Percentiles rank a stretch among this genome's conserved stretches.
Evolutionary conservation across 2,329 filamentous ascomycete genomes (phyloP).

Genomic region (Fusarium luffae): DNA sequence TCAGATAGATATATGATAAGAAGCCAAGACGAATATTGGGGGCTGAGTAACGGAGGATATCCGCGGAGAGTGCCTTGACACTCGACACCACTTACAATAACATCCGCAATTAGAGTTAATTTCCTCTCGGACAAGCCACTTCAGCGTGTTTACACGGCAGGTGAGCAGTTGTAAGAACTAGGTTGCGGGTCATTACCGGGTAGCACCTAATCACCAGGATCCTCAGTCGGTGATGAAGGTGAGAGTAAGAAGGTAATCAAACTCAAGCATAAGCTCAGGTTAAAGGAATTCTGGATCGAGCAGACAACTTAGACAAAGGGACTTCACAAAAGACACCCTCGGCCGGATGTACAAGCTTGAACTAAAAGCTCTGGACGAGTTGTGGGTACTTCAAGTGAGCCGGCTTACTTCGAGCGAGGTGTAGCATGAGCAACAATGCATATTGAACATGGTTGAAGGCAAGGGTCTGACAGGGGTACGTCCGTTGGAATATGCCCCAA

Average conservation of each 20-base stretch:
- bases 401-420: slow-evolving; percentile 19
- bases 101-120: slow-evolving; percentile 29
- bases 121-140: slow-evolving; percentile 34
- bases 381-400: slow-evolving; percentile 38
- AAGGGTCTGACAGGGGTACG: slow-evolving; percentile 29
- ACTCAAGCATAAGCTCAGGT: slow-evolving; percentile 25
- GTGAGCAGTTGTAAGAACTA: slow-evolving; percentile 18
- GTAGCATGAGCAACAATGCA: slow-evolving; percentile 41
- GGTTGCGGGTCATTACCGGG: slow-evolving; percentile 14
- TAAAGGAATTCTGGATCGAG: slow-evolving; percentile 13
- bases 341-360: slow-evolving; percentile 22
- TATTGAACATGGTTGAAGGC: slow-evolving; percentile 32
- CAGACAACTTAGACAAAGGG: slow-evolving; percentile 26
- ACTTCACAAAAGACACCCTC: slow-evolving; percentile 33
- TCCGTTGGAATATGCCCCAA: slow-evolving; percentile 30
- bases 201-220: slow-evolving; percentile 24
- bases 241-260: slow-evolving; percentile 20
- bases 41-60: slow-evolving; percentile 36
- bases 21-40: slow-evolving; percentile 24
- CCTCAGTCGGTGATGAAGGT: slow-evolving; percentile 11
- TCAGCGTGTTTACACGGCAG: slow-evolving; percentile 12
- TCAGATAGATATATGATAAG: slow-evolving; percentile 37
- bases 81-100: slow-evolving; percentile 27
- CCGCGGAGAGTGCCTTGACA: slow-evolving; percentile 31
- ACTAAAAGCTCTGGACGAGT: slow-evolving; percentile 37